Percentiles rank a stretch among this genome's conserved stretches.
phyloP scores from a whole-genome alignment of 768 basidiomycete genomes.

The Roridomyces roridus region DNA sequence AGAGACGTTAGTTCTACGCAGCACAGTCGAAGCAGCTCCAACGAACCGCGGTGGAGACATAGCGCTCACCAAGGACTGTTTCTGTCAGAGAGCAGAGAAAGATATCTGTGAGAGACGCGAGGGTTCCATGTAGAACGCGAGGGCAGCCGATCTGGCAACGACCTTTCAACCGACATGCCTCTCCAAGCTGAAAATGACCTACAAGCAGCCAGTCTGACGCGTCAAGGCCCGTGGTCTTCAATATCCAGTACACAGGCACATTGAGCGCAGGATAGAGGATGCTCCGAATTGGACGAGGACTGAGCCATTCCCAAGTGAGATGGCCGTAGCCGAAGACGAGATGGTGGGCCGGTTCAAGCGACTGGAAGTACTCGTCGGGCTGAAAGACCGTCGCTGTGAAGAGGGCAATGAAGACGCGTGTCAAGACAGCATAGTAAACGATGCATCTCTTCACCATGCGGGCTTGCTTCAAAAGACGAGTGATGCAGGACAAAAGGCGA shows the following conservation, averaged over 20 bases:
- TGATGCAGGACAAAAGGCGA: too few species aligned
- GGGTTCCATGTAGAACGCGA: constrained; percentile 71
- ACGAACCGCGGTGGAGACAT: constrained; percentile 70
- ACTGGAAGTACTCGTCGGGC: constrained; percentile 96
- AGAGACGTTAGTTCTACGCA: not conserved
- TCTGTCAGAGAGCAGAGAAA: constrained; percentile 68
- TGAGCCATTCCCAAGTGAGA: constrained; percentile 96
- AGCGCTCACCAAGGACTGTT: constrained; percentile 60
- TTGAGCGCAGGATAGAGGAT: constrained; percentile 85
- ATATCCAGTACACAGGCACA: constrained; percentile 74
- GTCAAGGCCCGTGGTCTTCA: constrained; percentile 65
- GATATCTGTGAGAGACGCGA: constrained; percentile 85
- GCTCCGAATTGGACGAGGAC: constrained; percentile 73
- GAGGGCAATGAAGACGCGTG: constrained; percentile 69
- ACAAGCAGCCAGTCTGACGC: constrained; percentile 63
- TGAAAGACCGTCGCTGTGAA: constrained; percentile 89
- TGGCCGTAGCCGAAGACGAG: constrained; percentile 91
- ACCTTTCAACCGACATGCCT: constrained; percentile 1
- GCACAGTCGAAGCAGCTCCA: not conserved
- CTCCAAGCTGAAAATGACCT: constrained; percentile 44
- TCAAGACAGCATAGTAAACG: constrained; percentile 41
- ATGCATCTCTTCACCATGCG: not conserved
- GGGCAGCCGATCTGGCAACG: constrained; percentile 70
- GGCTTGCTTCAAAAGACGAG: too few species aligned
- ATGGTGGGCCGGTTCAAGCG: constrained; percentile 90